A percentile compares a stretch with the other conserved stretches of the same genome.
These are phyloP conservation scores for Ceriops zippeliana DNA, from an alignment of 345 rosid species.

Conservation along the genomic window DNA sequence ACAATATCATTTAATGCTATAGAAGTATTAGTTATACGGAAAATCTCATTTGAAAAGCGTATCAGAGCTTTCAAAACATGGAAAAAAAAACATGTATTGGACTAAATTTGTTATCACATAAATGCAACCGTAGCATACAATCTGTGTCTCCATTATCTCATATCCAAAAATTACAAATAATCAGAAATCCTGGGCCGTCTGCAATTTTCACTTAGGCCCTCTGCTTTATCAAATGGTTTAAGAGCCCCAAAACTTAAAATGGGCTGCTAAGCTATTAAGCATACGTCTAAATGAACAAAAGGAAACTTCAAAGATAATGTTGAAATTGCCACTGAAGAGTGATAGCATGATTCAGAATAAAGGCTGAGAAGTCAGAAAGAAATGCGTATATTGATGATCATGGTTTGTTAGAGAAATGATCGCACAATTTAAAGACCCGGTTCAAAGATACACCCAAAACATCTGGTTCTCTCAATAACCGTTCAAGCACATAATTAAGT, in stretches of 20 bases:
- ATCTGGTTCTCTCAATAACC: slow-evolving; percentile 22
- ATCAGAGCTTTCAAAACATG: neutral
- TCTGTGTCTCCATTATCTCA: neutral
- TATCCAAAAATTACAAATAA: neutral
- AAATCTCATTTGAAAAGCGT: neutral
- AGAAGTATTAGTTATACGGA: neutral
- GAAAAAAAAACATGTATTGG: neutral
- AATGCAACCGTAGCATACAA: neutral
- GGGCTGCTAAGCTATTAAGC: no score
- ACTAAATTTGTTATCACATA: neutral
- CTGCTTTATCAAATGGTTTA: slow-evolving; percentile 6
- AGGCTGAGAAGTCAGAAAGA: neutral
- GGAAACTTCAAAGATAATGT: neutral
- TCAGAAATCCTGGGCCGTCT: neutral
- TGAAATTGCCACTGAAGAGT: neutral
- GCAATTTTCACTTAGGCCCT: neutral
- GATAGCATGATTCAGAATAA: neutral
- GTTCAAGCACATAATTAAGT: slow-evolving; percentile 9
- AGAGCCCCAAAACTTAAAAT: slow-evolving; percentile 1
- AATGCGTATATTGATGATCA: no score
- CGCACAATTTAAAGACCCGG: no score
- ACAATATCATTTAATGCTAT: neutral
- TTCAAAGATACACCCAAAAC: slow-evolving; percentile 1
- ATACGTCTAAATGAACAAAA: neutral
- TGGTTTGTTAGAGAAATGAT: no score